A percentile compares a stretch with the other conserved stretches of the same genome.
Evolutionary conservation across 768 basidiomycete species (phyloP).

Genomic region (Hygrophorus russula): DNA sequence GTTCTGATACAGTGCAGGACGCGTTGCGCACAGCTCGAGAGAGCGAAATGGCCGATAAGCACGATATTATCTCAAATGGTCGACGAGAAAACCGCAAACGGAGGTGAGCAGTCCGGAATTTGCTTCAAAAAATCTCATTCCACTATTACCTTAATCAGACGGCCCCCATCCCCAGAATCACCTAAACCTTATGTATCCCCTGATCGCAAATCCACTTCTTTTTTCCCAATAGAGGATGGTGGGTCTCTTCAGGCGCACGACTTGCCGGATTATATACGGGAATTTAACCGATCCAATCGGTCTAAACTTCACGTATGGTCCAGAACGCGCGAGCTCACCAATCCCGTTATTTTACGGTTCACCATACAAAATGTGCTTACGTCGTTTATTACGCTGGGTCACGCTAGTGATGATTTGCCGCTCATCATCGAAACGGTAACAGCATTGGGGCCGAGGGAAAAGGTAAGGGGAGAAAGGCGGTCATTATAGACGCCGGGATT

Average conservation of each 20-base stretch:
- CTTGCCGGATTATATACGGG: constrained; percentile 42
- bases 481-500: background rate
- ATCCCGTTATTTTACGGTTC: constrained; percentile 7
- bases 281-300: constrained; percentile 38
- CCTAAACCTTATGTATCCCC: constrained; percentile 49
- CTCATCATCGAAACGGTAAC: constrained; percentile 51
- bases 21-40: constrained; percentile 44
- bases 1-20: constrained; percentile 42
- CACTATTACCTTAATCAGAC: constrained; percentile 25
- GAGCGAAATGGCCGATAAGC: constrained; percentile 42
- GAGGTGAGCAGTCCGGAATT: constrained; percentile 30
- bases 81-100: constrained; percentile 44
- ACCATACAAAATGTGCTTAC: constrained; percentile 18
- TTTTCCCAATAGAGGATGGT: constrained; percentile 31
- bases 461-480: constrained; percentile 25
- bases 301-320: constrained; percentile 49
- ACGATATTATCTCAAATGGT: constrained; percentile 31
- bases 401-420: constrained; percentile 18
- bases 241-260: constrained; percentile 32
- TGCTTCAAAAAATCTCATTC: constrained; percentile 4
- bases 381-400: constrained; percentile 44
- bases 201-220: constrained; percentile 20
- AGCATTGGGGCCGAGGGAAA: constrained; percentile 68
- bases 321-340: constrained; percentile 20
- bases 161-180: constrained; percentile 45